phyloP scores from a whole-genome alignment of 768 basidiomycete genomes.

The Xanthoconium stramineum region DNA sequence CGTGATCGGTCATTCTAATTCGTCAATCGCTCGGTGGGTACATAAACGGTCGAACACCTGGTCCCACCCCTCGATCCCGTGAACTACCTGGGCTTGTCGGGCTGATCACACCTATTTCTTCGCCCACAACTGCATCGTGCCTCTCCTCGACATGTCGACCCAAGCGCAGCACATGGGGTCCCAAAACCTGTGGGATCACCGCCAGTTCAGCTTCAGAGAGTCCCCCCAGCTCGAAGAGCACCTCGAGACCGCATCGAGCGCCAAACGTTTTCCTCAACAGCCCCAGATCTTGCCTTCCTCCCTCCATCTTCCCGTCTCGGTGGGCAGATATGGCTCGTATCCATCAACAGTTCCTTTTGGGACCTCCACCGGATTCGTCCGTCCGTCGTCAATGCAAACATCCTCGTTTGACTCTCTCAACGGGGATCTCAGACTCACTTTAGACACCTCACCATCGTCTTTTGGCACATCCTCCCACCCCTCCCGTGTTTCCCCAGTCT shows the following conservation, averaged over 20 bases:
- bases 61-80: background rate
- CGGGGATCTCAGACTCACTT: background rate
- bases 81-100: conserved; percentile 1
- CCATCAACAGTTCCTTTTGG: conserved; percentile 12
- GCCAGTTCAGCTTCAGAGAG: conserved; percentile 11
- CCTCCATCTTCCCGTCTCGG: background rate
- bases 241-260: conserved; percentile 8
- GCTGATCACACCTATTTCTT: background rate
- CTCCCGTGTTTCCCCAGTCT: conserved; percentile 10
- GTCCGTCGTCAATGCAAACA: conserved; percentile 7
- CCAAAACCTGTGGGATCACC: conserved; percentile 19
- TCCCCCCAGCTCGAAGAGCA: conserved; percentile 30
- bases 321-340: conserved; percentile 9
- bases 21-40: background rate
- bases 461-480: conserved; percentile 11
- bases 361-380: conserved; percentile 10
- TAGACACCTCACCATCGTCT: conserved; percentile 17
- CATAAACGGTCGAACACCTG: conserved; percentile 9
- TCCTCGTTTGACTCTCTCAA: conserved; percentile 12
- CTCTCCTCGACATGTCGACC: conserved; percentile 20
- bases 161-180: conserved; percentile 12
- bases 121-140: background rate
- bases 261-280: conserved; percentile 12
- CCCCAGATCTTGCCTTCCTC: conserved; percentile 4
- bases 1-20: background rate